These are phyloP conservation scores for Didymellaceae sp. DNA, from an alignment of 2,329 filamentous ascomycete species.

Conservation along the genomic window DNA sequence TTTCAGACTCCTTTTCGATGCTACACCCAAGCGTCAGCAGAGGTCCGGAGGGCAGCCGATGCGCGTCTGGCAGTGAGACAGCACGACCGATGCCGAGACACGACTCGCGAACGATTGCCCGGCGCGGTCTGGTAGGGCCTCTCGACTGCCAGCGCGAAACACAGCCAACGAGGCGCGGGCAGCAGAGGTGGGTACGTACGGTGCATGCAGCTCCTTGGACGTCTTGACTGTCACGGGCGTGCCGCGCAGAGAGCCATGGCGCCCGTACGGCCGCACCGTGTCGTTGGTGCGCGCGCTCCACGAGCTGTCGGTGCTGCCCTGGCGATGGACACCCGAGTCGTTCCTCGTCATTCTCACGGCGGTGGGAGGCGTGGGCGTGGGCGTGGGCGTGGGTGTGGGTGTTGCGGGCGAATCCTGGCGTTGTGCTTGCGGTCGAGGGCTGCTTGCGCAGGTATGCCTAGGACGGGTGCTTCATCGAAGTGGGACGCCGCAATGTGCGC, in stretches of 20 bases:
- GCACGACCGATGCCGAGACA: constrained; percentile 24
- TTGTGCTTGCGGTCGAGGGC: constrained; percentile 31
- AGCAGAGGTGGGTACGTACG: constrained; percentile 49
- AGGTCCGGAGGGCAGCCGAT: constrained; percentile 15
- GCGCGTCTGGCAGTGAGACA: constrained; percentile 30
- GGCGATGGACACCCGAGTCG: constrained; percentile 68
- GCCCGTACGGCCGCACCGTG: constrained; percentile 62
- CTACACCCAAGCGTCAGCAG: constrained; percentile 45
- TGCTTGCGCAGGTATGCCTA: constrained; percentile 44
- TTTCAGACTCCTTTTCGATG: constrained; percentile 55
- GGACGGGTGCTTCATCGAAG: constrained; percentile 49
- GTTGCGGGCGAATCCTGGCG: constrained; percentile 8
- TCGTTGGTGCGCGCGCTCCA: constrained; percentile 71
- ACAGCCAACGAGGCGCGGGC: constrained; percentile 10
- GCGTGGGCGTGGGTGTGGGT: constrained; percentile 24
- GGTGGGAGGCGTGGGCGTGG: constrained; percentile 13
- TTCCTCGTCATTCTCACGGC: constrained; percentile 66
- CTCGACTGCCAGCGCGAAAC: constrained; percentile 12
- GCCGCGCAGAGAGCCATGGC: constrained; percentile 46
- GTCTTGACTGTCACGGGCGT: constrained; percentile 61
- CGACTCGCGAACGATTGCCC: constrained; percentile 26
- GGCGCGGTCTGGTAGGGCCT: constrained; percentile 13
- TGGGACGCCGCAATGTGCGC: constrained; percentile 26
- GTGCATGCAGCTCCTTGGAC: constrained; percentile 55
- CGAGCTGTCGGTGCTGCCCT: constrained; percentile 70